A percentile compares a stretch with the other conserved stretches of the same genome.
Conservation (phyloP, 129 eudicot species). For the Arctium lappa region DNA sequence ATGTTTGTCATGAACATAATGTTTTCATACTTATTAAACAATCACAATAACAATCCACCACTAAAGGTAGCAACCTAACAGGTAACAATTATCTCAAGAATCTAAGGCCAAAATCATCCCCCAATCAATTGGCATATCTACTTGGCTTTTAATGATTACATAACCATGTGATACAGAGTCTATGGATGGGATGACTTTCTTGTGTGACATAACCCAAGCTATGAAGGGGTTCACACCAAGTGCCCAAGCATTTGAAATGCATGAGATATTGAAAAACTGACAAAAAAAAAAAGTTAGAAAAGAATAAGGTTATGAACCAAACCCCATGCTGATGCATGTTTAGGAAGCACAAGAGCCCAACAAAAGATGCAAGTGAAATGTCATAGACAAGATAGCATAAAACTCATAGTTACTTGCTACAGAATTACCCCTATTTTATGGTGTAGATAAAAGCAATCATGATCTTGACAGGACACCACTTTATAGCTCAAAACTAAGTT, state of each 20-base stretch:
- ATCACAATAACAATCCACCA: neutral
- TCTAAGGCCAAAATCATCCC: neutral
- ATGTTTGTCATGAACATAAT: slow-evolving; percentile 2
- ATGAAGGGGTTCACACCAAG: slow-evolving; percentile 3
- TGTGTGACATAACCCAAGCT: neutral
- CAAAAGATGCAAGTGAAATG: neutral
- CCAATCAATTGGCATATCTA: slow-evolving; percentile 3
- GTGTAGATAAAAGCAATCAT: neutral
- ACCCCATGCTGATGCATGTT: neutral
- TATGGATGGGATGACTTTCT: slow-evolving; percentile 4
- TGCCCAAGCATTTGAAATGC: neutral
- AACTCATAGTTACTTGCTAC: neutral
- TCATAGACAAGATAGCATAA: neutral
- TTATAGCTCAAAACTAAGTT: neutral
- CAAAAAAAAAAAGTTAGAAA: neutral
- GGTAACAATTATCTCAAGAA: neutral
- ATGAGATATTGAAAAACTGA: neutral
- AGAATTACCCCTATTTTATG: neutral
- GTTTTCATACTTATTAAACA: neutral
- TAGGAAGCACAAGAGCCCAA: neutral
- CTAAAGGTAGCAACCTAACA: neutral
- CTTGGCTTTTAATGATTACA: slow-evolving; percentile 12
- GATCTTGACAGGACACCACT: neutral
- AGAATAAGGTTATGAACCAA: neutral
- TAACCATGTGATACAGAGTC: slow-evolving; percentile 10